Base-by-base conservation (phyloP, 139 green algal genomes). In the Choricystis sp. region DNA sequence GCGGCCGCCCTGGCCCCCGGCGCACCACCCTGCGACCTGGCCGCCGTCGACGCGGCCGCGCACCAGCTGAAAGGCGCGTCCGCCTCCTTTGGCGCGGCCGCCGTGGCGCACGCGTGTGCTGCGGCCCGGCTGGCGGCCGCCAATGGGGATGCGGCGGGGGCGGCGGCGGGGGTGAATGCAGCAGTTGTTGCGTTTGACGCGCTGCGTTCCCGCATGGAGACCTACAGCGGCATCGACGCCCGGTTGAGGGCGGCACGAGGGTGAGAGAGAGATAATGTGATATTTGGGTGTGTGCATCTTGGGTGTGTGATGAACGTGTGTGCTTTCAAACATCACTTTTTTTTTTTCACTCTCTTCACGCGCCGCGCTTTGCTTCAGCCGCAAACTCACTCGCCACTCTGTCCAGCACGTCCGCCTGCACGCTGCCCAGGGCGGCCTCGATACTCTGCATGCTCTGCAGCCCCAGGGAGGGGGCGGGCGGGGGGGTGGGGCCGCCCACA, bases 11-110 rank as follows among this genome's bases (percentile, higher is more conserved):
- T 64, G 30, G 24, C 19, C 23, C 1, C 4, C 40, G 40, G 9
- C 40, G 40, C 9, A 9, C 40, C 59, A 21, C 19, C 27, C 27
- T 64, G 74, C 1, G 71, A 86, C 59, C 89, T 78, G 61, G 69
- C 72, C 24, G 77, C 87, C 52, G 65, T 94, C 0, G 86, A 94
- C 63, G 70, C 79, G 31, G 65, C 93, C 1, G 84, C 87, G 62
- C 86, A 94, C 69, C 86, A 94, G 78, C 89, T 94, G 70, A 94
- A 94, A 58, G 86, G 86, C 62, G 89, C 80, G 77, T 83, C 71
- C 66, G 83, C 86, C 22, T 86, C 74, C 58, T 76, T 81, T 61
- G 75, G 75, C 25, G 75, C 75, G 2, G 48, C 57, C 23, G 63
- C 61, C 2, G 71, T 77, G 65, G 69, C 85, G 4, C 57, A 76